Evolutionary conservation across 441 rosid genomes (phyloP), one percentile per base, ranked within the genome.

Genomic region (Arabidopsis hybrid): DNA sequence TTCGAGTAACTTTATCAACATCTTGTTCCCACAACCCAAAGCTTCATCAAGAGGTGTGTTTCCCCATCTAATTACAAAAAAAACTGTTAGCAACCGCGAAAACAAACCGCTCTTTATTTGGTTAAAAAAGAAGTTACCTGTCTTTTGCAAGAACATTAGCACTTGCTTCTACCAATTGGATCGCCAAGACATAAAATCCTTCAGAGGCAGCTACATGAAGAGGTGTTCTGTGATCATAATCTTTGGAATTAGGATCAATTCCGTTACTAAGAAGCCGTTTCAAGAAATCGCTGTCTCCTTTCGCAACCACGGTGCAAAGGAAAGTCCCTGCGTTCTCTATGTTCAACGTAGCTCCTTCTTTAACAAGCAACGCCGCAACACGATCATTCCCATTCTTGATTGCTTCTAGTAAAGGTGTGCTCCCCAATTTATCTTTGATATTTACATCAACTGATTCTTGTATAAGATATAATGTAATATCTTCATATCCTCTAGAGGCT

Each of bases 121-220:
- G 32, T 39, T 36, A 5, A 39, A 10, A 14, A 65, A 46, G 39
- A 31, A 43, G n/a, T 58, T 80, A 89, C 98, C 97, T 91, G 77
- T 93, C 98, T 70, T 83, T 93, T 45, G 83, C 80, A 56, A 89
- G 78, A 72, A 91, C 90, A 73, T 84, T 83, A 38, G 90, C 95
- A 65, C 93, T 91, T 35, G 87, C 83, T 73, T 88, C 85, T 14
- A 91, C 36, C 34, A 93, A 90, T 68, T 83, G 77, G 62, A 71
- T 81, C 58, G 91, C 92, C 63, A 83, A 78, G 34, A 82, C 56
- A 73, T 79, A 79, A 7, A 83, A 69, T n/a, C 96, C 96, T 81
- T 88, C 92, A 11, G 98, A 86, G 29, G 91, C 88, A 78, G 97
- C 98, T 7, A 91, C 58, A 47, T 89, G 96, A 76, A 91, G 91